Conservation (phyloP, 352 stramenopile species). For the Pythium grandisporangium region DNA sequence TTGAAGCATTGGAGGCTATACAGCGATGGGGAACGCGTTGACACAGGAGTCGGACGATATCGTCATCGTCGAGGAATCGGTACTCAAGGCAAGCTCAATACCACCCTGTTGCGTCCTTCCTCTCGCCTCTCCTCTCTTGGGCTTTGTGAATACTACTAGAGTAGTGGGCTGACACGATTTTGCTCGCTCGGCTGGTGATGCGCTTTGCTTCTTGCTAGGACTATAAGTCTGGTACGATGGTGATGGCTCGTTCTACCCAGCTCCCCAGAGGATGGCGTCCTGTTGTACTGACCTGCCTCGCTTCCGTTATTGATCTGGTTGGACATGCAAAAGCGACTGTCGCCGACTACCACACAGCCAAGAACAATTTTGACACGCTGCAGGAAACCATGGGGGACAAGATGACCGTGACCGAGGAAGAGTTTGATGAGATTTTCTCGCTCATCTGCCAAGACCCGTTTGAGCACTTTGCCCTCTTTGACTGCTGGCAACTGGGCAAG, state of each 20-base stretch:
- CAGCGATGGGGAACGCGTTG: constrained; percentile 13
- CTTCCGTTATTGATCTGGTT: not conserved
- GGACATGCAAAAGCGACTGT: constrained; percentile 14
- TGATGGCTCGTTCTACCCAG: no score
- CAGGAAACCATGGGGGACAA: constrained; percentile 61
- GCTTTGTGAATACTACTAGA: not conserved
- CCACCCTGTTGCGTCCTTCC: not conserved
- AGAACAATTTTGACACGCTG: constrained; percentile 54
- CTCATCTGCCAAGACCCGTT: constrained; percentile 56
- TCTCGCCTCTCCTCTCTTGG: not conserved
- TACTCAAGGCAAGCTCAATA: constrained; percentile 3
- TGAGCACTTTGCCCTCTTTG: constrained; percentile 66
- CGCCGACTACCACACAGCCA: constrained; percentile 33
- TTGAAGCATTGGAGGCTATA: not conserved
- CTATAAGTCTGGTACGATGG: constrained; percentile 16
- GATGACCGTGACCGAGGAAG: constrained; percentile 58
- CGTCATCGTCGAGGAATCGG: constrained; percentile 12
- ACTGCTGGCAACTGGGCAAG: constrained; percentile 48
- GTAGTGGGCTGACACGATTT: not conserved
- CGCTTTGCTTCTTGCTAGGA: constrained; percentile 6
- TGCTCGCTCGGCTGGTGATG: not conserved
- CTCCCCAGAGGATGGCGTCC: not conserved
- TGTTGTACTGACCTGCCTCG: not conserved
- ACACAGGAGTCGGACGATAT: constrained; percentile 12
- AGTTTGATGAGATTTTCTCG: constrained; percentile 77